Percentiles rank a stretch among this genome's conserved stretches.
phyloP scores from a whole-genome alignment of 306 rosid species.

The Dalbergia oliveri region DNA sequence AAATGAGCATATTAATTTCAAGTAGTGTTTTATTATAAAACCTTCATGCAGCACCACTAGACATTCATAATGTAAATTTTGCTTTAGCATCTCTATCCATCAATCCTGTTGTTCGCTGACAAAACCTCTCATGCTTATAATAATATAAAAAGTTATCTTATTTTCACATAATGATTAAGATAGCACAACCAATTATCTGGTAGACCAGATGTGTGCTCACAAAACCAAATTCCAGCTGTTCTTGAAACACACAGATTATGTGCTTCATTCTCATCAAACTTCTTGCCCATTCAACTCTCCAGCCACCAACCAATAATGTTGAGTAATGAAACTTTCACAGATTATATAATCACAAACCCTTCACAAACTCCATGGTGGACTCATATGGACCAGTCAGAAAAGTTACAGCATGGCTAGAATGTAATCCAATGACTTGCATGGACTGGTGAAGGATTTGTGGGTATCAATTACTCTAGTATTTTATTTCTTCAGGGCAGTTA shows the following conservation, averaged over 20 bases:
- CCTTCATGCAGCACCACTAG: neutral
- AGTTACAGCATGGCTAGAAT: no score
- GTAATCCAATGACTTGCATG: neutral
- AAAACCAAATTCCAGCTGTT: no score
- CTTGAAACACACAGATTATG: no score
- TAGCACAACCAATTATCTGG: no score
- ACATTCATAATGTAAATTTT: neutral
- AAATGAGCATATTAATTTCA: neutral
- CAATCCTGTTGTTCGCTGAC: neutral
- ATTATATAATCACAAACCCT: neutral
- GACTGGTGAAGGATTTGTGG: neutral
- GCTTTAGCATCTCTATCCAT: no score
- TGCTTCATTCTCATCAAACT: neutral
- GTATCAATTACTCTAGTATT: conserved; percentile 1
- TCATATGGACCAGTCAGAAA: neutral
- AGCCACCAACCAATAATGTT: conserved; percentile 5
- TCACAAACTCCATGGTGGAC: neutral
- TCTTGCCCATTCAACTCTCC: conserved; percentile 19
- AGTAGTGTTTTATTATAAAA: neutral
- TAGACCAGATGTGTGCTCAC: no score
- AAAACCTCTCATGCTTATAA: neutral
- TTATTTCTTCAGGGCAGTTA: conserved; percentile 8
- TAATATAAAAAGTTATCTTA: neutral
- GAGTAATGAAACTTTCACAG: neutral
- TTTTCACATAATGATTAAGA: no score